Evolutionary conservation across 495 filamentous ascomycete genomes (phyloP), one percentile per base, ranked within the genome.

Genomic region (Bathelium albidoporum): DNA sequence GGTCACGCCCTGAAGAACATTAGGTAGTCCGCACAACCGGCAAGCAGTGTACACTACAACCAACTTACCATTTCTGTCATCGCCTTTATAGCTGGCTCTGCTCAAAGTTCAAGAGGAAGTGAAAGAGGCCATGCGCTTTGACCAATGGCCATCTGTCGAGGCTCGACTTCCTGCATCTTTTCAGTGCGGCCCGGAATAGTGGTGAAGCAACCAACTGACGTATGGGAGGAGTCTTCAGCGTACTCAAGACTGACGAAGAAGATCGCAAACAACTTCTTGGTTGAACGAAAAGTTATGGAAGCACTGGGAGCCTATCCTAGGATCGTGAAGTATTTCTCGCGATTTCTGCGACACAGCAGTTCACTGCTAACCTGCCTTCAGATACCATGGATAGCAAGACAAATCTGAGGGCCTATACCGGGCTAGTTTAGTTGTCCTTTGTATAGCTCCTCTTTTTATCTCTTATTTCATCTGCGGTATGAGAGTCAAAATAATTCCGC

Each of bases 221-320:
- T 63, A 58, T 63, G 28, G 45, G 34, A 63, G 32, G 61, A 58
- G 41, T 63, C 44, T 34, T 63, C 28, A 20, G 61, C 43, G 61
- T 63, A 63, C 36, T 58, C 43, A 41, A 26, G 45, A 53, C 61
- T 63, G 32, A 63, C 49, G 58, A 31, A 58, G 43, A 58, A 63
- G 39, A 63, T 63, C 58, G 45, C 45, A 63, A 63, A 63, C 45
- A 63, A 58, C 61, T 63, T 63, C 61, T 58, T 58, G 36, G 61
- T 63, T 29, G 28, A 63, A 63, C 61, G 36, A 53, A 63, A 63
- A 58, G 45, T 63, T n/a, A 44, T 63, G 32, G 61, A 58, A 63
- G 61, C 61, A 26, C 61, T 58, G 41, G 61, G 61, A 39, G 44
- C 61, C 61, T 28, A 63, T 36, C 45, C 45, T 58, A 32, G 45